A percentile compares a stretch with the other conserved stretches of the same genome.
Evolutionary conservation across 768 basidiomycete genomes (phyloP).

Genomic region (Cystobasidium ongulense): DNA sequence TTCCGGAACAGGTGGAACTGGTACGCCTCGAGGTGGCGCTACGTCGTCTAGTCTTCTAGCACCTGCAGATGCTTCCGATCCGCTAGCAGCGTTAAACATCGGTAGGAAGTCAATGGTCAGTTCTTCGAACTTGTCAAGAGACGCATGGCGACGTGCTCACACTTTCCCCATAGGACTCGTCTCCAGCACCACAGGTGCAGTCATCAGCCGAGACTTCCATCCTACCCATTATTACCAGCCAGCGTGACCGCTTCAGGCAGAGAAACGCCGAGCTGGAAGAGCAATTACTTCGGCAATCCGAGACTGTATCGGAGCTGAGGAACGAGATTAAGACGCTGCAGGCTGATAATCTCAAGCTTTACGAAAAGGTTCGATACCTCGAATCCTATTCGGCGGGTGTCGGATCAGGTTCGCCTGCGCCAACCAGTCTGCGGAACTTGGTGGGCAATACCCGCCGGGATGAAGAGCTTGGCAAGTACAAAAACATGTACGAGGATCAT

Average conservation of each 20-base stretch:
- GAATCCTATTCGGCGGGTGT: constrained; percentile 83
- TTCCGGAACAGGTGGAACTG: background rate
- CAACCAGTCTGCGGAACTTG: constrained; percentile 13
- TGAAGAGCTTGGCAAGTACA: constrained; percentile 75
- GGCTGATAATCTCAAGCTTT: constrained; percentile 90
- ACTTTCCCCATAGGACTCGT: constrained; percentile 36
- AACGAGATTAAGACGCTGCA: constrained; percentile 84
- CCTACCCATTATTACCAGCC: constrained; percentile 94
- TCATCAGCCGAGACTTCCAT: constrained; percentile 82
- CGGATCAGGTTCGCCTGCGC: constrained; percentile 52
- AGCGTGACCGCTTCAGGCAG: constrained; percentile 93
- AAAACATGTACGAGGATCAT: constrained; percentile 83
- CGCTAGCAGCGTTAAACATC: constrained; percentile 65
- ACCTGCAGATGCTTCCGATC: constrained; percentile 48
- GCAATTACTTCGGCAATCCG: constrained; percentile 93
- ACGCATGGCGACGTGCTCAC: background rate
- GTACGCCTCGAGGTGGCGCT: background rate
- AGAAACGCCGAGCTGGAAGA: constrained; percentile 96
- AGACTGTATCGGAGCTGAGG: constrained; percentile 85
- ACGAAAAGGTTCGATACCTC: constrained; percentile 98
- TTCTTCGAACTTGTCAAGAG: background rate
- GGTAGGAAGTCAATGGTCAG: constrained; percentile 50
- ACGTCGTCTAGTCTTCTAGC: constrained; percentile 38
- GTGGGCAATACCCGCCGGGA: constrained; percentile 33
- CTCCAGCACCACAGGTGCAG: constrained; percentile 58